Conservation (phyloP, 306 rosid species). For the Citrullus mucosospermus region DNA sequence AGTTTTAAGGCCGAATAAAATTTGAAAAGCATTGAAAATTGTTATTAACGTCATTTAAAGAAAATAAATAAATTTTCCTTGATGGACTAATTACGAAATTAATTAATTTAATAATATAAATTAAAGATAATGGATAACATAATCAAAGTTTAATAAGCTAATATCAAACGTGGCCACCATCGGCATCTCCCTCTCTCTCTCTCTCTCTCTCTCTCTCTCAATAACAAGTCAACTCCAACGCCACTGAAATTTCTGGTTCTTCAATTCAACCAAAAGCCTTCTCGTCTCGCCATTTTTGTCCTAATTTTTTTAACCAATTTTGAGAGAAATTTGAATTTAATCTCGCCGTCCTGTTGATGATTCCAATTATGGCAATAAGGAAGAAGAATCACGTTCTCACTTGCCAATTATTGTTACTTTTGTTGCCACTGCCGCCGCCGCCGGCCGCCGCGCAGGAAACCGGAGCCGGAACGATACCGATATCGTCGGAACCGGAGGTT, state of each 20-base stretch:
- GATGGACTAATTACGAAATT: not conserved
- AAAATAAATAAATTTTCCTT: not conserved
- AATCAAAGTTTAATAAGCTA: not conserved
- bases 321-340: not conserved
- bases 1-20: not conserved
- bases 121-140: not conserved
- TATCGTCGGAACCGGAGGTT: constrained; percentile 4
- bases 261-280: not conserved
- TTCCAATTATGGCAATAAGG: not conserved
- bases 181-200: not conserved
- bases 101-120: not conserved
- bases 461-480: not conserved
- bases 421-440: not conserved
- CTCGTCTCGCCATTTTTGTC: not conserved
- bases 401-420: not conserved
- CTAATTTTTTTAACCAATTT: not conserved
- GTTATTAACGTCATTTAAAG: not conserved
- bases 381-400: not conserved
- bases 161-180: not conserved
- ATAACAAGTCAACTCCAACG: not conserved
- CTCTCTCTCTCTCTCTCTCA: not conserved
- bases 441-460: constrained; percentile 26
- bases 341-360: not conserved
- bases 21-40: not conserved
- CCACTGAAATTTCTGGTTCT: not conserved